Evolutionary conservation across 352 stramenopile genomes (phyloP), one percentile per base, ranked within the genome.

Genomic region (Detonula confervacea): DNA sequence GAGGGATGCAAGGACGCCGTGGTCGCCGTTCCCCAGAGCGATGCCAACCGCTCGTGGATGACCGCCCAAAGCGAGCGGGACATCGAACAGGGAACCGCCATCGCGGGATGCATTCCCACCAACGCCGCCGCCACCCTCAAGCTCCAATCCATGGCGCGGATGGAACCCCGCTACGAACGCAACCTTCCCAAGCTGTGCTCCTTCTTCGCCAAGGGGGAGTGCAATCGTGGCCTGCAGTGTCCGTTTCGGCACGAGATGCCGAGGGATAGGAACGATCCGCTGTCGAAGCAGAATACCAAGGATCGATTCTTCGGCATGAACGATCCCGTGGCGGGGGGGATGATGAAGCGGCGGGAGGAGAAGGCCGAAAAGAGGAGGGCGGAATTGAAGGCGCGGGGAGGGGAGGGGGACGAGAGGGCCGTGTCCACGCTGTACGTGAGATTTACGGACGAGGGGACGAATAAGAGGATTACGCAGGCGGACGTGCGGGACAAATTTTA

Each of bases 261-360:
- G 1, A 71, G 74, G 35, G 87, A 95, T 84, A 96, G 97, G 81
- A 95, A 95, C 81, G 95, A 98, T 81, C 95, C 95, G 37, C 84
- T 98, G 27, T 92, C 92, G n/a, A 97, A 97, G 79, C 96, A 98
- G 83, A 98, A 97, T 92, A 98, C 97, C 33, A 96, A 96, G 57
- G 95, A 98, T 83, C 88, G 96, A 12, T 98, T 96, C 81, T 97
- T 97, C 68, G 96, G 96, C 80, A 96, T 95, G 55, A 98, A 97
- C 69, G 96, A 98, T 86, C 95, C 95, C 0, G 96, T 98, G 2
- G 96, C 95, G 2, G 84, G 91, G 20, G 97, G 97, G 77, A 97
- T 98, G 78, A 78, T 98, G 25, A 73, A 87, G 66, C 72, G 73
- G 62, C 69, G 84, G 47, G 78, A 84, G 60, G 63, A 80, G 25